phyloP scores from a whole-genome alignment of 805 yeast species.

The Ogataea angusta region DNA sequence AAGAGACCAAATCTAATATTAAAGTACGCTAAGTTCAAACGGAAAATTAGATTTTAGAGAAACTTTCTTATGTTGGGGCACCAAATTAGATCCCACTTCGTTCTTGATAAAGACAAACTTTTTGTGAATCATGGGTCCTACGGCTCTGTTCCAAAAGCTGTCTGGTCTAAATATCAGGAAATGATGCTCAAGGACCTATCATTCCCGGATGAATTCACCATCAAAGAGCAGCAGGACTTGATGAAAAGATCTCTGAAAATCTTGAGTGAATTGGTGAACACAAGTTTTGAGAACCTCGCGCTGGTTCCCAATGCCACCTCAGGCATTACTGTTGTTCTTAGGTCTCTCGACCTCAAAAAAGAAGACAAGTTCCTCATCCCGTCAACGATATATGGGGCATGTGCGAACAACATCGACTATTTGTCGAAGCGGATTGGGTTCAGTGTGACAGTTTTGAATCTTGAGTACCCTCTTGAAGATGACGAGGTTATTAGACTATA shows the following conservation, averaged over 20 bases:
- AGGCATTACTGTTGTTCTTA: conserved; percentile 54
- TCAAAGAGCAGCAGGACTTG: conserved; percentile 26
- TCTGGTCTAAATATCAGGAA: conserved; percentile 37
- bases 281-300: conserved; percentile 47
- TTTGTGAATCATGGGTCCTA: conserved; percentile 66
- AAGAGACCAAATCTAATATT: not conserved
- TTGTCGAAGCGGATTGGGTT: conserved; percentile 35
- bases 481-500: conserved; percentile 37
- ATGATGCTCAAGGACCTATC: conserved; percentile 28
- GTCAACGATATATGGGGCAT: conserved; percentile 52
- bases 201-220: conserved; percentile 48
- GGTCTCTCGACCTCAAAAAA: conserved; percentile 48
- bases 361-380: conserved; percentile 52
- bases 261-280: conserved; percentile 43
- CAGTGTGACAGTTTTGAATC: conserved; percentile 31
- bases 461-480: conserved; percentile 45
- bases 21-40: too few relatives aligned
- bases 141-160: conserved; percentile 53
- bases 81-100: conserved; percentile 46
- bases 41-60: too few relatives aligned
- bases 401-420: conserved; percentile 48
- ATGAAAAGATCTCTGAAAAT: conserved; percentile 36
- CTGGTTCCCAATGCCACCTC: conserved; percentile 58
- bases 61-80: conserved; percentile 41
- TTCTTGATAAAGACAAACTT: conserved; percentile 35